A percentile compares a stretch with the other conserved stretches of the same genome.
phyloP scores from a whole-genome alignment of 164 flowering plant genomes.

The Euptelea pleiosperma region DNA sequence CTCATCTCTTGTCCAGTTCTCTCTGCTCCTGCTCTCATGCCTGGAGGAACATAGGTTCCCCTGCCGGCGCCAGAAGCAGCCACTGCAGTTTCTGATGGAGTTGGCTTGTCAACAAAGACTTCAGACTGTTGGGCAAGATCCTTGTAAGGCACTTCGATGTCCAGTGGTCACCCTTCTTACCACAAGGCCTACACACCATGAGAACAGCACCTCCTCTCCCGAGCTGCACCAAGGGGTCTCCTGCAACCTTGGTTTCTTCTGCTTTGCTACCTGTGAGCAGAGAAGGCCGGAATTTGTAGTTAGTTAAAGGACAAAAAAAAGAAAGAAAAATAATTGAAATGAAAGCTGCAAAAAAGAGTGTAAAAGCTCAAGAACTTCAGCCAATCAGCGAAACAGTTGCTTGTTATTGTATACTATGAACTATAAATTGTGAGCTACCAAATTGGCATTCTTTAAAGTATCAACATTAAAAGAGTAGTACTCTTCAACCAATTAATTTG shows the following conservation, averaged over 20 bases:
- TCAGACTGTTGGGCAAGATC: constrained; percentile 55
- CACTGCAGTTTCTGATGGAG: constrained; percentile 30
- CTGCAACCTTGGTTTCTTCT: constrained; percentile 55
- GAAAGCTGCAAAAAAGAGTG: too few species aligned
- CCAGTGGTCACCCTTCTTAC: constrained; percentile 86
- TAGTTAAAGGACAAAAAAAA: not conserved
- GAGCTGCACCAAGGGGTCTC: constrained; percentile 51
- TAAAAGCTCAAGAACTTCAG: too few species aligned
- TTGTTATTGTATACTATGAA: too few species aligned
- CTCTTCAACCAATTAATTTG: too few species aligned
- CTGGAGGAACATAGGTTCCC: constrained; percentile 54
- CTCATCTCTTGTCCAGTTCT: constrained; percentile 44
- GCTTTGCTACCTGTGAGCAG: constrained; percentile 53
- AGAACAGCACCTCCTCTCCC: constrained; percentile 73
- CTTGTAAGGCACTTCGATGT: constrained; percentile 70
- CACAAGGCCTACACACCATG: constrained; percentile 81
- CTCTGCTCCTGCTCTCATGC: constrained; percentile 38
- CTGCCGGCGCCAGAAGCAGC: constrained; percentile 33
- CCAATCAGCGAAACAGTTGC: too few species aligned
- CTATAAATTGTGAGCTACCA: too few species aligned
- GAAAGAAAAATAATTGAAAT: too few species aligned
- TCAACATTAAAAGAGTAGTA: too few species aligned
- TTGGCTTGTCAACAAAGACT: constrained; percentile 46
- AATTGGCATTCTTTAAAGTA: too few species aligned
- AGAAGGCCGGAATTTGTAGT: not conserved